Base-by-base conservation (phyloP, 352 stramenopile genomes). In the Globisporangium camurandrum region DNA sequence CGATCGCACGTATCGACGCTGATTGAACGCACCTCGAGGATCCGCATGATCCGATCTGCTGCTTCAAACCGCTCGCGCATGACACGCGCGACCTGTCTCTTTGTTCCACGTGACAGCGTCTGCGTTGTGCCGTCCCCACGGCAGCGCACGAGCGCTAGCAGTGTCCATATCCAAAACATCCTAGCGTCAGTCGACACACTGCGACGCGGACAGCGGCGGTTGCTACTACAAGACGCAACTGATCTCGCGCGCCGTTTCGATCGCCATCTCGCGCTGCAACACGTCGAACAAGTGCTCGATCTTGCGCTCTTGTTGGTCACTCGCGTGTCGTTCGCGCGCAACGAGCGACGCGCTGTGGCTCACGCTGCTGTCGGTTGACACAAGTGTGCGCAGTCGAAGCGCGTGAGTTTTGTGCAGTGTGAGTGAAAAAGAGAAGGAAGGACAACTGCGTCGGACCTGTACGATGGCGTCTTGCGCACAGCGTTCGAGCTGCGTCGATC, bases 31-130 rank as follows among this genome's bases (percentile, higher is more conserved):
- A 88, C 75, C 69, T 88, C 71, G 19, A 88, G 66, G 33, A 88
- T 86, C 5, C 74, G 68, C 76, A 88, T 88, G 55, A 86, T 73
- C n/a, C 74, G 66, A 49, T 88, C 74, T 20, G 74, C 70, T 31
- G 76, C 61, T 48, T 86, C 76, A 42, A 78, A 85, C 3, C 76
- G 69, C n/a, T 77, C 66, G 41, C 78, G 77, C 17, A 71, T 51
- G 12, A 88, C 70, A 7, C 52, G 30, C 16, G 64, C 63, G 16
- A 88, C 40, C 1, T 58, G 45, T 26, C 61, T 61, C 30, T 56
- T 61, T 26, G 59, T 70, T 48, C 85, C 66, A 0, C 64, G 50
- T 34, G 70, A 82, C 0, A 46, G 26, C 19, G 59, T 49, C 46
- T n/a, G n/a, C n/a, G n/a, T n/a, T n/a, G n/a, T n/a, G n/a, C 33